Percentiles rank a stretch among this genome's conserved stretches.
phyloP scores from a whole-genome alignment of 2,329 filamentous ascomycete genomes.

The Annulohypoxylon truncatum region DNA sequence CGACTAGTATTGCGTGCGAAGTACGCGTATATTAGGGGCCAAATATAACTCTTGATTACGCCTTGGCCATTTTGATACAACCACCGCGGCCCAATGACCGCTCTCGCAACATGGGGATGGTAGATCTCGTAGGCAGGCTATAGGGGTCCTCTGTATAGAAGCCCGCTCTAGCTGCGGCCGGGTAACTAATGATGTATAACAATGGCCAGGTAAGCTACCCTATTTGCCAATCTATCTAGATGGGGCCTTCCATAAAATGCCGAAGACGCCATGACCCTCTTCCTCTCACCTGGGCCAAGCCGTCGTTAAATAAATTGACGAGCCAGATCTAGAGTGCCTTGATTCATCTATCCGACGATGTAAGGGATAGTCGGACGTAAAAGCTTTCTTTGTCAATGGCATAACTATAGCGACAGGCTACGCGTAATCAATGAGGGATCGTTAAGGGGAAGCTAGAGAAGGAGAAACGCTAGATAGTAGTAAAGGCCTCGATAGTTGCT shows the following conservation, averaged over 20 bases:
- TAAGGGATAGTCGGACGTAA: slow-evolving; percentile 10
- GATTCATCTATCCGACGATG: slow-evolving; percentile 2
- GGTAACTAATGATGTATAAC: slow-evolving; percentile 15
- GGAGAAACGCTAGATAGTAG: slow-evolving; percentile 4
- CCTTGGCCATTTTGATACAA: slow-evolving; percentile 25
- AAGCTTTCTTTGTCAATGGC: background rate
- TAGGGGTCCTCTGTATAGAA: slow-evolving; percentile 27
- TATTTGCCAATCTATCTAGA: slow-evolving; percentile 24
- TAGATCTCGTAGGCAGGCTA: slow-evolving; percentile 28
- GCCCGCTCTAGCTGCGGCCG: slow-evolving; percentile 21
- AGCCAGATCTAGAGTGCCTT: background rate
- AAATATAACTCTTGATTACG: slow-evolving; percentile 35
- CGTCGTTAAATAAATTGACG: slow-evolving; percentile 3
- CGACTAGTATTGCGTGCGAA: slow-evolving; percentile 21
- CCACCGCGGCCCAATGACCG: slow-evolving; percentile 23
- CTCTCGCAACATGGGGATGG: slow-evolving; percentile 24
- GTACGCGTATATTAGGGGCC: slow-evolving; percentile 30
- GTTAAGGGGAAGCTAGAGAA: background rate
- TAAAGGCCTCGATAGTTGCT: slow-evolving; percentile 22
- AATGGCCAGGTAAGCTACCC: slow-evolving; percentile 16
- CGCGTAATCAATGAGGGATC: background rate
- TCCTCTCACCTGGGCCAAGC: slow-evolving; percentile 4
- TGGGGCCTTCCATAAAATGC: slow-evolving; percentile 15
- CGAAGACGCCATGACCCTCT: slow-evolving; percentile 12
- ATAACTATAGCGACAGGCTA: background rate